Evolutionary conservation across 805 yeast species (phyloP).

Genomic region (Candida hungchunana): DNA sequence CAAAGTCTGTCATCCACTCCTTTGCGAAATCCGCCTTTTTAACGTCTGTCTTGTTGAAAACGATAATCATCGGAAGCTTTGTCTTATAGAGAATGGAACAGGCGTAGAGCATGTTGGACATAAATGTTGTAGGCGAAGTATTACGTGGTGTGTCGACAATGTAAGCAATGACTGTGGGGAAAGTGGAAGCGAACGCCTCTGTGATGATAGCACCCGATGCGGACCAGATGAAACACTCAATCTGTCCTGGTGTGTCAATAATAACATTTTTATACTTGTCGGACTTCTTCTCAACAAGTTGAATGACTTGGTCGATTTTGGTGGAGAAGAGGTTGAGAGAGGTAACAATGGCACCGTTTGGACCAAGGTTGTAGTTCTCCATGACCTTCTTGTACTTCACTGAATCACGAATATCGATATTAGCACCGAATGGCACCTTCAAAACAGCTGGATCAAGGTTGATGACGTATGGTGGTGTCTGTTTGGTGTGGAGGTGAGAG

Average conservation of each 20-base stretch:
- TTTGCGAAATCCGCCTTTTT: conserved; percentile 80
- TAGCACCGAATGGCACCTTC: conserved; percentile 89
- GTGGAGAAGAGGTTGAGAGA: conserved; percentile 89
- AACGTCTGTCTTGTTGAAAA: conserved; percentile 92
- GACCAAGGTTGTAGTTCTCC: conserved; percentile 94
- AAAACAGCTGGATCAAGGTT: conserved; percentile 96
- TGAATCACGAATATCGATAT: conserved; percentile 94
- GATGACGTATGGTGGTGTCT: conserved; percentile 81
- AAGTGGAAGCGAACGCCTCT: conserved; percentile 92
- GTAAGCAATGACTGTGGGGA: conserved; percentile 94
- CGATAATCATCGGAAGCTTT: conserved; percentile 93
- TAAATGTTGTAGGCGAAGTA: conserved; percentile 91
- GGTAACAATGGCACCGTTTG: conserved; percentile 97
- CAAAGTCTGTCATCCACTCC: conserved; percentile 98
- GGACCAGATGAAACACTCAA: conserved; percentile 97
- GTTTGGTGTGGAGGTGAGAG: conserved; percentile 73
- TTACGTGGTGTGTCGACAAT: conserved; percentile 96
- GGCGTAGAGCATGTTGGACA: conserved; percentile 97
- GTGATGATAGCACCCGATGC: conserved; percentile 97
- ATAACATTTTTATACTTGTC: conserved; percentile 62
- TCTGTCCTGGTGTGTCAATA: conserved; percentile 98
- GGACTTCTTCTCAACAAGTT: conserved; percentile 72
- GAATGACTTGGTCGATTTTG: conserved; percentile 92
- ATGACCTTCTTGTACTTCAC: conserved; percentile 93
- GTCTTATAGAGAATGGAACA: conserved; percentile 96